Conservation (phyloP, 1,284 basidiomycete species). For the Puccinia coronata region DNA sequence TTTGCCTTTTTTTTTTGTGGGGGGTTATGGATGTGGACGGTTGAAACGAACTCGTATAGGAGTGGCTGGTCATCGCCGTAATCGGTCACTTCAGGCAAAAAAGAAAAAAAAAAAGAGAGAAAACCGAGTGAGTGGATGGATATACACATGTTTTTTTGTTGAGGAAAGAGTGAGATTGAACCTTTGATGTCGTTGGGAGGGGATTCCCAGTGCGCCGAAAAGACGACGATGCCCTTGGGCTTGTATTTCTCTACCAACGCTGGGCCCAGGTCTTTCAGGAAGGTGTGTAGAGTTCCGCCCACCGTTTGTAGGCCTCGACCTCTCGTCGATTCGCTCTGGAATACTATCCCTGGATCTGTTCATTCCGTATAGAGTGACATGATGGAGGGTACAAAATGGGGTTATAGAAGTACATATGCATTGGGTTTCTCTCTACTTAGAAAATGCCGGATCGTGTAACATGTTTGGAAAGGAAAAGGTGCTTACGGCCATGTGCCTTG, state of each 20-base stretch:
- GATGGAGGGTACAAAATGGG: not conserved
- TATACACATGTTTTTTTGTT: too few species aligned
- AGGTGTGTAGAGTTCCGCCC: conserved; percentile 65
- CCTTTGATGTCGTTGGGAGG: conserved; percentile 2
- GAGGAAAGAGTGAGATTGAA: too few species aligned
- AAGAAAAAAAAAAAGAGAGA: not conserved
- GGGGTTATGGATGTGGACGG: too few species aligned
- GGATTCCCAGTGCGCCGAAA: conserved; percentile 78
- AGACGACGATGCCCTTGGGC: conserved; percentile 73
- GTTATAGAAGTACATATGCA: not conserved
- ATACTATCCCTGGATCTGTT: conserved; percentile 35
- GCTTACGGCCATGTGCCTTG: conserved; percentile 38
- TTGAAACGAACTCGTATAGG: conserved; percentile 38
- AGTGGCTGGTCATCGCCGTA: conserved; percentile 46
- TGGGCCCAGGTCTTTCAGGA: conserved; percentile 71
- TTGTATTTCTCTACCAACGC: conserved; percentile 69
- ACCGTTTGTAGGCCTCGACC: conserved; percentile 60
- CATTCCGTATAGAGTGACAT: too few species aligned
- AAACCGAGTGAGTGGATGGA: not conserved
- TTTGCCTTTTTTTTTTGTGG: too few species aligned
- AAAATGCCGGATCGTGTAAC: too few species aligned
- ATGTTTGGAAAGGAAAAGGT: not conserved
- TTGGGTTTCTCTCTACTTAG: not conserved
- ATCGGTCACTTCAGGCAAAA: conserved; percentile 50
- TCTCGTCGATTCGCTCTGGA: not conserved